Conservation (phyloP, 495 filamentous ascomycete genomes). For the Penicillium cinerascens region DNA sequence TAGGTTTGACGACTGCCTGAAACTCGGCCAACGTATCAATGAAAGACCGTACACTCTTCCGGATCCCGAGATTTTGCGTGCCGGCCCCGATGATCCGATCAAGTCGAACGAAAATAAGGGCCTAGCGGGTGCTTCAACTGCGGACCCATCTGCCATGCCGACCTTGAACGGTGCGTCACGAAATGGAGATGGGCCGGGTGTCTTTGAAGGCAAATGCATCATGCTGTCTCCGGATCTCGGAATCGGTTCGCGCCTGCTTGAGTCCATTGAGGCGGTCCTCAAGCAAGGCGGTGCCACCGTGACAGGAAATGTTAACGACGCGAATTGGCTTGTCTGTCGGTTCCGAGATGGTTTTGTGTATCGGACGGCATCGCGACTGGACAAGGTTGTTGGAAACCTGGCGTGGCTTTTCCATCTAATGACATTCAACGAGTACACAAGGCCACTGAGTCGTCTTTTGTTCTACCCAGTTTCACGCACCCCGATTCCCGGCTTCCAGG, state of each 20-base stretch:
- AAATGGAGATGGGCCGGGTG: constrained; percentile 35
- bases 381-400: constrained; percentile 85
- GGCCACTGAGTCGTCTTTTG: constrained; percentile 71
- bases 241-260: constrained; percentile 59
- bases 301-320: constrained; percentile 60
- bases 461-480: constrained; percentile 81
- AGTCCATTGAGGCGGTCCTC: constrained; percentile 68
- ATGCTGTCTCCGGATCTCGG: constrained; percentile 65
- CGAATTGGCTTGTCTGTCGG: constrained; percentile 80
- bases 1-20: constrained; percentile 96
- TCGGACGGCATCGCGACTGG: constrained; percentile 63
- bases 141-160: constrained; percentile 56
- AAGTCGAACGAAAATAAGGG: constrained; percentile 52
- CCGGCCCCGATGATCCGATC: constrained; percentile 51
- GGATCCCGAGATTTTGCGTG: constrained; percentile 71
- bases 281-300: constrained; percentile 63
- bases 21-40: constrained; percentile 80
- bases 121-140: constrained; percentile 70
- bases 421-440: constrained; percentile 81
- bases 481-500: constrained; percentile 75
- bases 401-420: constrained; percentile 93
- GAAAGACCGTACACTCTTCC: constrained; percentile 86
- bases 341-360: constrained; percentile 82
- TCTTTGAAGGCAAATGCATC: constrained; percentile 55
- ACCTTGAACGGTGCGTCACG: constrained; percentile 36